These are phyloP conservation scores for Synchytrium microbalum DNA, from an alignment of 371 early-diverging fungal genomes.

Conservation along the genomic window DNA sequence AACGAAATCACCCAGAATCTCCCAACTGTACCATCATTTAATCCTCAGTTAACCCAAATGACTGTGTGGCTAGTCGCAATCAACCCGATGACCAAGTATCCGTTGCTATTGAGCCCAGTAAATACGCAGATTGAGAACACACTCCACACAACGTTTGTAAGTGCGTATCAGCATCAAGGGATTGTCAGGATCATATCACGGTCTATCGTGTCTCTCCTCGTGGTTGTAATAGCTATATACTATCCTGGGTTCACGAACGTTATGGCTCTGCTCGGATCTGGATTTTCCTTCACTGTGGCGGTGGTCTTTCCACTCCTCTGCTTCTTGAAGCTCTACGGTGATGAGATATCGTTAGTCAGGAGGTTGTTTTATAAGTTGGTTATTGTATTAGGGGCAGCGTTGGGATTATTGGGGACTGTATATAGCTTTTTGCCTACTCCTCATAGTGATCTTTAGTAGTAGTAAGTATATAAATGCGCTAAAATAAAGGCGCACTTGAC, in stretches of 20 bases:
- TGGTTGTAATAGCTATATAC: background rate
- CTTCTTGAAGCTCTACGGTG: constrained; percentile 35
- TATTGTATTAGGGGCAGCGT: constrained; percentile 1
- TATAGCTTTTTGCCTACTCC: constrained; percentile 8
- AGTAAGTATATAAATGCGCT: too few relatives aligned
- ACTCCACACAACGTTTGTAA: background rate
- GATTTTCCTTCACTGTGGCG: constrained; percentile 52
- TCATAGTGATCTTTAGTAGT: too few relatives aligned
- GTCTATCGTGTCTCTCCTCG: background rate
- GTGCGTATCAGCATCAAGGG: constrained; percentile 1
- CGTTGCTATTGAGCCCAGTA: constrained; percentile 54
- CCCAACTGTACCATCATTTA: constrained; percentile 49
- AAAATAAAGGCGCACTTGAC: too few relatives aligned
- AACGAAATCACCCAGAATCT: constrained; percentile 56
- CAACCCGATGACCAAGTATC: constrained; percentile 65
- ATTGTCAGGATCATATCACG: background rate
- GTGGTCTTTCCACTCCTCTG: constrained; percentile 53
- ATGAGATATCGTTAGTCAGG: constrained; percentile 10
- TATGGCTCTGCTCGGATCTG: constrained; percentile 59
- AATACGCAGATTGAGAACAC: constrained; percentile 34
- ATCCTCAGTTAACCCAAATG: constrained; percentile 41
- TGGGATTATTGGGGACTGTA: constrained; percentile 6
- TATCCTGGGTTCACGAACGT: constrained; percentile 46
- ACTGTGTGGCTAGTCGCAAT: constrained; percentile 56
- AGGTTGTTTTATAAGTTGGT: constrained; percentile 8